Evolutionary conservation across 108 stramenopile genomes (phyloP), one percentile per base, ranked within the genome.

Genomic region (Nannochloropsis salina): DNA sequence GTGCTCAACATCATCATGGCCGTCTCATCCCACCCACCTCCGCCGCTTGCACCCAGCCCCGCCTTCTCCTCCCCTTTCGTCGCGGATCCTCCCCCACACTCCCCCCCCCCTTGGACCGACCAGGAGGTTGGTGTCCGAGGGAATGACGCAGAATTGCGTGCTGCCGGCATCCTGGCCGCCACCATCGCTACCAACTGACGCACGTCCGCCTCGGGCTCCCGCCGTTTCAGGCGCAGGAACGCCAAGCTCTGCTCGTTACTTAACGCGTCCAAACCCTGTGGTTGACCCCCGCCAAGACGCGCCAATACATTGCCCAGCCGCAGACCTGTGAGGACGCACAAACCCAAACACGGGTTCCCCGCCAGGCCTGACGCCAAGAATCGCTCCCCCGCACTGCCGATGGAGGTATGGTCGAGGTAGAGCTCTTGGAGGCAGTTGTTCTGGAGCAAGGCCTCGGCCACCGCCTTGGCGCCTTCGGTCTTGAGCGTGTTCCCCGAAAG

Each of bases 391-490:
- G 83, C 41, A 20, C 45, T 43, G 21, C 42, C 22, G 21, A 84
- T 45, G 22, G 31, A 41, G 12, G 74, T 84, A 41, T 84, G 83
- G 22, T 84, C 83, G 22, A 84, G 83, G 74, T 84, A 45, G 12
- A 84, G 45, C 83, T 84, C 42, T 40, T 79, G 22, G 44, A 84
- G 44, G 22, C 44, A 12, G 40, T 31, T 81, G 31, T 41, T 81
- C 22, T 81, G 41, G 22, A 41, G 12, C 40, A 81, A 11, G 2
- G 40, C 81, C 81, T 41, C 81, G 44, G 83, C 83, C 20, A 84
- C 83, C 79, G 83, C 83, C 42, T 41, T 21, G 11, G 74, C 74
- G 79, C 83, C 83, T 44, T 84, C 83, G n/a, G 83, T 44, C 40
- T 84, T 44, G 6, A 84, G 74, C 61, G 31, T 44, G 43, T 84